Evolutionary conservation across 2,329 filamentous ascomycete genomes (phyloP).

Genomic region (Lasiodiplodia hormozganensis): DNA sequence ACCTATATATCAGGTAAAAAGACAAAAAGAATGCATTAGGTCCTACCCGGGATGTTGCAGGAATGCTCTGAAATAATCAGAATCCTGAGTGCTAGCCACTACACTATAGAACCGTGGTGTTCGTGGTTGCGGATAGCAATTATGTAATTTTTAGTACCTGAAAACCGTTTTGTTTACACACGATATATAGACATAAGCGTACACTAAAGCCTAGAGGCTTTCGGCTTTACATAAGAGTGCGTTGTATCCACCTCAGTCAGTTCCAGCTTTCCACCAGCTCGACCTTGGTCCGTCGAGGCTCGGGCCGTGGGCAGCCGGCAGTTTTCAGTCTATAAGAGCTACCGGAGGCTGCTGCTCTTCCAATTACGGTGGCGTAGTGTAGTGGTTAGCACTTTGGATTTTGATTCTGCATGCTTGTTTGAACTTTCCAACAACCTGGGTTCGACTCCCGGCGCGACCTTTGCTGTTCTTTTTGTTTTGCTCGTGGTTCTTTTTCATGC

Average conservation of each 20-base stretch:
- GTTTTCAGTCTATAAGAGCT: not conserved
- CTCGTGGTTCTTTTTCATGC: not conserved
- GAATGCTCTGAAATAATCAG: not conserved
- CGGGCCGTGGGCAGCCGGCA: not conserved
- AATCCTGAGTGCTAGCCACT: constrained; percentile 22
- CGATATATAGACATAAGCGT: too few species aligned
- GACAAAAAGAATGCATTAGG: not conserved
- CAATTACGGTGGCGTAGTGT: constrained; percentile 17
- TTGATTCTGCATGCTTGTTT: not conserved
- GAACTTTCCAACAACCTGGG: constrained; percentile 14
- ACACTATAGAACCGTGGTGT: constrained; percentile 7
- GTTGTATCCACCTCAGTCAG: too few species aligned
- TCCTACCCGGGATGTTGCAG: constrained; percentile 26
- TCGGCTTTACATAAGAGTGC: too few species aligned
- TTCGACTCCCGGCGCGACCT: constrained; percentile 23
- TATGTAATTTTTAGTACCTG: too few species aligned
- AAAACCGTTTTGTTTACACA: too few species aligned
- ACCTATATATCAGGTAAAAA: too few species aligned
- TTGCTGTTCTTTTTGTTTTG: not conserved
- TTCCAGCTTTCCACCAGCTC: too few species aligned
- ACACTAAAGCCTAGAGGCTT: too few species aligned
- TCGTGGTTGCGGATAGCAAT: too few species aligned
- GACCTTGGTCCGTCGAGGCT: too few species aligned
- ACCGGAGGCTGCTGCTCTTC: not conserved
- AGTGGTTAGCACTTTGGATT: constrained; percentile 25